These are phyloP conservation scores for Hypoxylon sp. DNA, from an alignment of 2,329 filamentous ascomycete species.

Conservation along the genomic window DNA sequence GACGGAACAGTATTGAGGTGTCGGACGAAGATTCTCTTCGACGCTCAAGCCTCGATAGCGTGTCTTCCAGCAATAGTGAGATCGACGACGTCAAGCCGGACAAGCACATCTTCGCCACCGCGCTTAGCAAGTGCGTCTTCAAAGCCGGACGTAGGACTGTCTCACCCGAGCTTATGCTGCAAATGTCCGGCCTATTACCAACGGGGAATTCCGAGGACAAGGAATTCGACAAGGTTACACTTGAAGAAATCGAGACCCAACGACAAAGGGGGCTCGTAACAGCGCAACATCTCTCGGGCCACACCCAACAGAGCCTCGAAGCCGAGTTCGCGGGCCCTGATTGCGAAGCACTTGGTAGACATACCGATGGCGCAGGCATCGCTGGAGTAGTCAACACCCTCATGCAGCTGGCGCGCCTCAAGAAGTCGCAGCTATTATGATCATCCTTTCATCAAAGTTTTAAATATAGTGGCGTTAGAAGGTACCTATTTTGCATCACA, in stretches of 20 bases:
- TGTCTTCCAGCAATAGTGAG: constrained; percentile 23
- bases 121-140: constrained; percentile 71
- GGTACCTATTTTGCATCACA: constrained; percentile 29
- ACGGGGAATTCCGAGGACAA: constrained; percentile 30
- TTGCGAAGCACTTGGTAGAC: constrained; percentile 55
- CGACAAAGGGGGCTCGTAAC: constrained; percentile 55
- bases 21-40: constrained; percentile 30
- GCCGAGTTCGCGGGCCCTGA: constrained; percentile 51
- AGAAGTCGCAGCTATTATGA: constrained; percentile 52
- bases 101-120: constrained; percentile 63
- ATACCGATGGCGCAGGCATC: constrained; percentile 56
- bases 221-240: constrained; percentile 40
- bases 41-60: constrained; percentile 27
- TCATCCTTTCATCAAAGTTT: constrained; percentile 16
- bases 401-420: constrained; percentile 54
- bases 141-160: constrained; percentile 76
- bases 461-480: constrained; percentile 35
- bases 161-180: constrained; percentile 73
- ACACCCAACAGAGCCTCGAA: constrained; percentile 53
- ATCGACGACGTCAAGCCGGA: constrained; percentile 35
- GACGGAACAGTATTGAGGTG: constrained; percentile 17
- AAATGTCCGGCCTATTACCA: constrained; percentile 73
- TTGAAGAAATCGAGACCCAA: constrained; percentile 54
- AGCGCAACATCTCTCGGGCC: constrained; percentile 49
- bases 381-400: constrained; percentile 55